Evolutionary conservation across 345 rosid species (phyloP).

Genomic region (Gynandropsis gynandra): DNA sequence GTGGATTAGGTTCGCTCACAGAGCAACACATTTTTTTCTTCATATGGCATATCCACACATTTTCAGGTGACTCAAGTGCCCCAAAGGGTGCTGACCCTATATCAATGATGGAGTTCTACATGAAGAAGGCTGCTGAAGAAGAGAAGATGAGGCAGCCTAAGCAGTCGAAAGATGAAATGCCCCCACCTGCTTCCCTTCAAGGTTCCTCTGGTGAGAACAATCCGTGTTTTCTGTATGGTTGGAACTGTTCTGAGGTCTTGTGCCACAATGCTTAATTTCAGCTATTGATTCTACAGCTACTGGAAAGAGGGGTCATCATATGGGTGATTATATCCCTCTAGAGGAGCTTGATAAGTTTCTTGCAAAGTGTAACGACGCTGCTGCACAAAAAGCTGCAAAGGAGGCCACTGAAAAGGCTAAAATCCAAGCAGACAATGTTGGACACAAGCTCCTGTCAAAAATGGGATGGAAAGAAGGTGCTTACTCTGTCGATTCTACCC

Average conservation of each 20-base stretch:
- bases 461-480: slow-evolving; percentile 99
- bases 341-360: slow-evolving; percentile 93
- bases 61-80: slow-evolving; percentile 34
- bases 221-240: slow-evolving; percentile 14
- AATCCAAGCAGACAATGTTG: slow-evolving; percentile 95
- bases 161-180: slow-evolving; percentile 98
- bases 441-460: slow-evolving; percentile 86
- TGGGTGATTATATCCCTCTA: slow-evolving; percentile 94
- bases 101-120: slow-evolving; percentile 97
- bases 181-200: slow-evolving; percentile 90
- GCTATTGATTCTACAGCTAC: slow-evolving; percentile 31
- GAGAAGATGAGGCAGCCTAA: slow-evolving; percentile 87
- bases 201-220: slow-evolving; percentile 38
- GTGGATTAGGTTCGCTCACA: neutral
- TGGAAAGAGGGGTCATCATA: slow-evolving; percentile 83
- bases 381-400: slow-evolving; percentile 50
- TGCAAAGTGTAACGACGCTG: slow-evolving; percentile 72
- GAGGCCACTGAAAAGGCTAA: slow-evolving; percentile 75
- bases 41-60: slow-evolving; percentile 6
- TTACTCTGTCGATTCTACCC: slow-evolving; percentile 22
- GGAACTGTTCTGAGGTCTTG: slow-evolving; percentile 17
- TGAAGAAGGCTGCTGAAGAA: slow-evolving; percentile 97
- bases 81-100: slow-evolving; percentile 63
- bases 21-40: neutral
- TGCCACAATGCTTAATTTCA: slow-evolving; percentile 16